Conservation (phyloP, 305 asterid species). For the Petunia hybrid region DNA sequence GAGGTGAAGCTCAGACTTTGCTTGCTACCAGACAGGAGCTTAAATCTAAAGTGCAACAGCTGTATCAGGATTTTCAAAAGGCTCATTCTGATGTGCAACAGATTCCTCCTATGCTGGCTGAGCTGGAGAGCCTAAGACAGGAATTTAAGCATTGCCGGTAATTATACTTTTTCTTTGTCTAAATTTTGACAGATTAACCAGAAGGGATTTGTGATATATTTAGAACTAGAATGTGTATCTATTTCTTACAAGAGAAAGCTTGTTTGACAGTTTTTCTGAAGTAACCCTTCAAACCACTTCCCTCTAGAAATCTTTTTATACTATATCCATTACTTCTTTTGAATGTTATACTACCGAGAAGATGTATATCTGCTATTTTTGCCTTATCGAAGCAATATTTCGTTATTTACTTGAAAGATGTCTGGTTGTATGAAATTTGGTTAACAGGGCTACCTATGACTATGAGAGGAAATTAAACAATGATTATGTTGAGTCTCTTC, state of each 20-base stretch:
- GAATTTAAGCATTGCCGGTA: conserved; percentile 95
- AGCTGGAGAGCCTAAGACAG: conserved; percentile 78
- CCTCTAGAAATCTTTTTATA: too few species aligned
- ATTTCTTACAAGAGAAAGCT: too few species aligned
- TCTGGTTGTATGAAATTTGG: conserved; percentile 1
- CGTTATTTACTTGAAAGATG: too few species aligned
- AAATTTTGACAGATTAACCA: background rate
- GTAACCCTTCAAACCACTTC: too few species aligned
- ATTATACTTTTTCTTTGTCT: conserved; percentile 13
- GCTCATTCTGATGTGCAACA: conserved; percentile 81
- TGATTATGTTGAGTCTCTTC: conserved; percentile 96
- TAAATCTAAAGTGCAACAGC: conserved; percentile 68
- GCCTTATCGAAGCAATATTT: too few species aligned
- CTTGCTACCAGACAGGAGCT: conserved; percentile 75
- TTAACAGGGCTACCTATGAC: conserved; percentile 83
- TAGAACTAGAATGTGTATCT: background rate
- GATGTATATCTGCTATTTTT: too few species aligned
- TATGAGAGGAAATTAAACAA: conserved; percentile 86
- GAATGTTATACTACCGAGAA: too few species aligned
- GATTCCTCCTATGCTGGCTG: conserved; percentile 77
- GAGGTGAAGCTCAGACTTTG: conserved; percentile 78
- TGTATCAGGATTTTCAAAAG: conserved; percentile 77
- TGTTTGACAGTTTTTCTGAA: too few species aligned
- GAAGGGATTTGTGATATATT: background rate
- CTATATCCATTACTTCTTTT: too few species aligned